These are phyloP conservation scores for Hypoxylon sp. DNA, from an alignment of 2,329 filamentous ascomycete species.

Conservation along the genomic window DNA sequence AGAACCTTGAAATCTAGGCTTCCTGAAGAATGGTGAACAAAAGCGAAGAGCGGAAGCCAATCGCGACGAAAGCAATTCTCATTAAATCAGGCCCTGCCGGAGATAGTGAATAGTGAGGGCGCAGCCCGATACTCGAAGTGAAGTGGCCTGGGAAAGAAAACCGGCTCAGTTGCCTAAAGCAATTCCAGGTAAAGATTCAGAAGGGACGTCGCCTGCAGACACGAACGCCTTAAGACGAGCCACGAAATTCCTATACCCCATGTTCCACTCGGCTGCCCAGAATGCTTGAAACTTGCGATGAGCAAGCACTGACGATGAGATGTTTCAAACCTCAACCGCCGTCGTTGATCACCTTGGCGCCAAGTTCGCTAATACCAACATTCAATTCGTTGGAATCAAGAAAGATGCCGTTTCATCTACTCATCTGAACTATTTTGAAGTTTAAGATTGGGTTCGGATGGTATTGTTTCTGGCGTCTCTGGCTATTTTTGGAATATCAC, in stretches of 20 bases:
- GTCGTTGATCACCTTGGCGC: slow-evolving; percentile 37
- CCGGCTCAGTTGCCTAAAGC: slow-evolving; percentile 26
- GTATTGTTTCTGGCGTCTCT: slow-evolving; percentile 9
- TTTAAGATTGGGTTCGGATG: slow-evolving; percentile 12
- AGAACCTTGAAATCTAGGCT: slow-evolving; percentile 29
- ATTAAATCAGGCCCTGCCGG: slow-evolving; percentile 39
- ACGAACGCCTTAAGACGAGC: slow-evolving; percentile 14
- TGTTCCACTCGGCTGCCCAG: slow-evolving; percentile 18
- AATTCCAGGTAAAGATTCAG: slow-evolving; percentile 27
- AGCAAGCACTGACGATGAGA: slow-evolving; percentile 22
- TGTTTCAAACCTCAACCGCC: slow-evolving; percentile 38
- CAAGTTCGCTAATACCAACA: slow-evolving; percentile 22
- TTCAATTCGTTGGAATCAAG: slow-evolving; percentile 23
- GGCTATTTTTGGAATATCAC: slow-evolving; percentile 34
- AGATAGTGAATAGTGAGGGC: slow-evolving; percentile 38
- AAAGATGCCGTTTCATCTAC: slow-evolving; percentile 20
- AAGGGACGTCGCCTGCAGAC: slow-evolving; percentile 10
- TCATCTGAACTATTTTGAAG: slow-evolving; percentile 18
- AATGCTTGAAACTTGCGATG: slow-evolving; percentile 34
- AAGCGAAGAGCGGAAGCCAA: slow-evolving; percentile 24
- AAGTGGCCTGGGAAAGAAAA: slow-evolving; percentile 33
- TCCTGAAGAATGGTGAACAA: slow-evolving; percentile 20
- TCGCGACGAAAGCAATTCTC: slow-evolving; percentile 26
- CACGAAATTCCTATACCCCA: slow-evolving; percentile 1
- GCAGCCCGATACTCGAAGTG: slow-evolving; percentile 36